Conservation (phyloP, 1,284 basidiomycete species). For the Ceratobasidium sp. region DNA sequence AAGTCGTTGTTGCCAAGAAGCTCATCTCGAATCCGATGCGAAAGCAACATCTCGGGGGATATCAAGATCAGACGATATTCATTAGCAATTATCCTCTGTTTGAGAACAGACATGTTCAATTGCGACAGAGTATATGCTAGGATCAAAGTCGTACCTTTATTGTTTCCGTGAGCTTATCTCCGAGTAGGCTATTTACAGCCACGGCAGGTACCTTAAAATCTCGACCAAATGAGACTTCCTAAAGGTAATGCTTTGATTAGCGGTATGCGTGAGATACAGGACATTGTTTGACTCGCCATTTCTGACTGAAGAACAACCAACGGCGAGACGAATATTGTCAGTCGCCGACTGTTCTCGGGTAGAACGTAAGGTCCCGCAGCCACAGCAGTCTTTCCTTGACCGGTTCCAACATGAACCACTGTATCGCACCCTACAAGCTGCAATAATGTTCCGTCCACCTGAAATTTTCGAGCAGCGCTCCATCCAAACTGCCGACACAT, state of each 20-base stretch:
- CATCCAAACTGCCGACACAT: constrained; percentile 7
- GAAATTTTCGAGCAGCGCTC: constrained; percentile 50
- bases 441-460: constrained; percentile 51
- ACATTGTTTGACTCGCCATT: constrained; percentile 51
- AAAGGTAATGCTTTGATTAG: too few relatives aligned
- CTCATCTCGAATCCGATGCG: constrained; percentile 55
- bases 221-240: too few relatives aligned
- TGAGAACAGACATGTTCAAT: too few relatives aligned
- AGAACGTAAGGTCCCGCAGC: constrained; percentile 57
- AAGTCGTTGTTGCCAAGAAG: constrained; percentile 58
- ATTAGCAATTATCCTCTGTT: constrained; percentile 55
- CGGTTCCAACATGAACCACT: constrained; percentile 59
- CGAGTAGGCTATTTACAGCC: too few relatives aligned
- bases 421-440: constrained; percentile 55
- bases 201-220: too few relatives aligned
- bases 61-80: constrained; percentile 60
- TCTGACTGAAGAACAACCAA: constrained; percentile 61
- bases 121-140: too few relatives aligned
- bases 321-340: constrained; percentile 59
- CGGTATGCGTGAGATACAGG: too few relatives aligned
- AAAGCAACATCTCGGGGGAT: constrained; percentile 62
- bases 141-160: too few relatives aligned
- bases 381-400: constrained; percentile 58
- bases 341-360: constrained; percentile 51
- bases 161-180: too few relatives aligned